Evolutionary conservation across 2,329 filamentous ascomycete genomes (phyloP).

Genomic region (Fusarium sp.): DNA sequence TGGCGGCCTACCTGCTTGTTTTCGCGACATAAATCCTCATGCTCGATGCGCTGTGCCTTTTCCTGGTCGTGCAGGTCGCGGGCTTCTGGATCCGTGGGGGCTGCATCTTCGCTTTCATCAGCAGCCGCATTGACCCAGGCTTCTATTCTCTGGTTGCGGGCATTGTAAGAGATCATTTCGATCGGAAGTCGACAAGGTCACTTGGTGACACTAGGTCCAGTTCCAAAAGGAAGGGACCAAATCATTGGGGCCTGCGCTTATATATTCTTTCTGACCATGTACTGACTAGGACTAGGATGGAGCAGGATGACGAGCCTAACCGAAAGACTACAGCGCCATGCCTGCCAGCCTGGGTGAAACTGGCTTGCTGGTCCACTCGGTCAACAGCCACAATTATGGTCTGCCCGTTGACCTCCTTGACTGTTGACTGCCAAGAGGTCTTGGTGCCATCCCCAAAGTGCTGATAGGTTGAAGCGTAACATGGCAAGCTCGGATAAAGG

Average conservation of each 20-base stretch:
- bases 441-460: constrained; percentile 3
- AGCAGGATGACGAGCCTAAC: constrained; percentile 38
- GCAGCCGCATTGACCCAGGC: constrained; percentile 35
- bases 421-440: constrained; percentile 38
- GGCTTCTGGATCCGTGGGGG: constrained; percentile 42
- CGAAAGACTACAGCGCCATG: constrained; percentile 33
- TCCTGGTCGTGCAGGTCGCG: constrained; percentile 46
- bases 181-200: constrained; percentile 32
- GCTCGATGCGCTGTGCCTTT: constrained; percentile 46
- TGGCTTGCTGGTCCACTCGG: constrained; percentile 39
- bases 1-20: constrained; percentile 44
- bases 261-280: constrained; percentile 38
- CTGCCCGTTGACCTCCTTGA: constrained; percentile 35
- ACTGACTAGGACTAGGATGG: constrained; percentile 31
- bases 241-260: constrained; percentile 37
- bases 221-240: constrained; percentile 17
- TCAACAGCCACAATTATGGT: constrained; percentile 41
- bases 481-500: constrained; percentile 15
- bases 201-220: constrained; percentile 40
- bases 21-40: constrained; percentile 44
- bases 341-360: constrained; percentile 25
- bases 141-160: constrained; percentile 45
- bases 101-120: constrained; percentile 40
- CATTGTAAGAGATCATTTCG: constrained; percentile 44
- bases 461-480: constrained; percentile 41